These are phyloP conservation scores for Wilcoxina mikolae DNA, from an alignment of 495 filamentous ascomycete species.

Conservation along the genomic window DNA sequence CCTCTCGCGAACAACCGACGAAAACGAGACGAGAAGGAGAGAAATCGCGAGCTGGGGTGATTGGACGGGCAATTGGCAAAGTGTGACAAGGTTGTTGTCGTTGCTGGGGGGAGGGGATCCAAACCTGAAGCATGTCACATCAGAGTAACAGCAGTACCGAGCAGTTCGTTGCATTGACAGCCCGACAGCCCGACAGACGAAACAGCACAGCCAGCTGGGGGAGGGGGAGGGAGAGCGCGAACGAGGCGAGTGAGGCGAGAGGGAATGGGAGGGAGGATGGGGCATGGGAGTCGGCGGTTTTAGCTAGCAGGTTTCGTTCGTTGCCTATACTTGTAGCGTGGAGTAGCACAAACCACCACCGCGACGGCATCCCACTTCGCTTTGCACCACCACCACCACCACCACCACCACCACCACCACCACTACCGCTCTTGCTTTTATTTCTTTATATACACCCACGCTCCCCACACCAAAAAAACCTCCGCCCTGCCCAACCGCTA, in stretches of 20 bases:
- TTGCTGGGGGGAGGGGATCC: not conserved
- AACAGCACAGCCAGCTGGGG: not conserved
- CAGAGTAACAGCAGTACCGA: not conserved
- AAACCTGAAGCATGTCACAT: not conserved
- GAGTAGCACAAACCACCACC: not conserved
- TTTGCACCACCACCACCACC: not conserved
- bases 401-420: not conserved
- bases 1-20: not conserved
- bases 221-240: not conserved
- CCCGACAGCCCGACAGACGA: not conserved
- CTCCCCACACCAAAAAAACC: not conserved
- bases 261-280: not conserved
- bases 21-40: not conserved
- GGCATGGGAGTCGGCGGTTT: not conserved
- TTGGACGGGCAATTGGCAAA: not conserved
- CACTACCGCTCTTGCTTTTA: not conserved
- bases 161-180: not conserved
- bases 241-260: not conserved
- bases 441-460: conserved; percentile 1
- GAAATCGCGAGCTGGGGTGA: not conserved
- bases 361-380: not conserved
- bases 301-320: too few species aligned
- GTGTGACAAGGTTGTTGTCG: not conserved
- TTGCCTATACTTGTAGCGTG: too few species aligned
- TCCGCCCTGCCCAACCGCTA: not conserved